Evolutionary conservation across 1,284 basidiomycete genomes (phyloP).

Genomic region (Moesziomyces antarcticus): DNA sequence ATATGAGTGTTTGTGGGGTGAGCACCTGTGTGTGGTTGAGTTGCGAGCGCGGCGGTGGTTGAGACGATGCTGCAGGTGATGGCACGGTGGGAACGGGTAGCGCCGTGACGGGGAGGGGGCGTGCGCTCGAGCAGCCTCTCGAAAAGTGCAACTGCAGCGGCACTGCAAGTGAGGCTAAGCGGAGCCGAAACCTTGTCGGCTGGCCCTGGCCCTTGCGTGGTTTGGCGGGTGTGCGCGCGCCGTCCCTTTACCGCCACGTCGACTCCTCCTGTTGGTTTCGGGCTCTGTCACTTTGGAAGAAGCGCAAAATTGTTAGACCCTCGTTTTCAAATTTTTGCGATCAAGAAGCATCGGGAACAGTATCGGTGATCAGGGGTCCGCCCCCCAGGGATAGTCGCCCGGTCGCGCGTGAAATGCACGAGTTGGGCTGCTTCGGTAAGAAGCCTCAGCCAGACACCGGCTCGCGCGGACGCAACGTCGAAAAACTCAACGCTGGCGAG

Average conservation of each 20-base stretch:
- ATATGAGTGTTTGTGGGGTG: not conserved
- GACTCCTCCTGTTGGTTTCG: not conserved
- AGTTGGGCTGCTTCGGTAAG: slow-evolving; percentile 34
- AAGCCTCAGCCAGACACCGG: slow-evolving; percentile 14
- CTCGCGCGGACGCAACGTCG: not conserved
- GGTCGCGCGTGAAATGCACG: slow-evolving; percentile 41
- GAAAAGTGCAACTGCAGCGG: not conserved
- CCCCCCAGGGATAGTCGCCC: not conserved
- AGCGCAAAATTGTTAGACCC: not conserved
- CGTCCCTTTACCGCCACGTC: not conserved
- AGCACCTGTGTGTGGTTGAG: not conserved
- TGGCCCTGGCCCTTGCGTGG: not conserved
- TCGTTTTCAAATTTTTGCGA: too few species aligned
- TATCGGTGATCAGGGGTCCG: not conserved
- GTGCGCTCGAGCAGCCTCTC: not conserved
- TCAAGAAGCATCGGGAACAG: not conserved
- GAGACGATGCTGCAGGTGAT: not conserved
- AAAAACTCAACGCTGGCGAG: not conserved
- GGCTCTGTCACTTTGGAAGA: not conserved
- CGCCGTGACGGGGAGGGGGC: not conserved
- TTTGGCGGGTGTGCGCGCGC: too few species aligned
- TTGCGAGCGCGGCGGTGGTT: not conserved
- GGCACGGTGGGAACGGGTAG: not conserved
- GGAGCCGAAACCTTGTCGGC: not conserved
- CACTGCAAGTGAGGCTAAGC: not conserved